Conservation (phyloP, 2,329 filamentous ascomycete genomes). For the Elsinoe fawcettii region DNA sequence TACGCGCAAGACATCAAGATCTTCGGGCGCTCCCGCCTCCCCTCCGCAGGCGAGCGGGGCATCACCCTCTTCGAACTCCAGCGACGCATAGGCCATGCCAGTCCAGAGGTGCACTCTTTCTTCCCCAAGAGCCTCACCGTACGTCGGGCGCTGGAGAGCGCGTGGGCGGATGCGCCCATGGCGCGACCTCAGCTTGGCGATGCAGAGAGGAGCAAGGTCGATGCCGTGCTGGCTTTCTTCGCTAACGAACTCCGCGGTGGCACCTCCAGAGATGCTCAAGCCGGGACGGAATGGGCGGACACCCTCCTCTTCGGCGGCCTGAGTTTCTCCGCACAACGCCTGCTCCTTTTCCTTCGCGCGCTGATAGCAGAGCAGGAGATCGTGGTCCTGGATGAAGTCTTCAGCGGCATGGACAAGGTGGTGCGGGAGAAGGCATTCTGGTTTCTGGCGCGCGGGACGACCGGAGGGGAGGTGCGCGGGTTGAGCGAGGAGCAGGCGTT, state of each 20-base stretch:
- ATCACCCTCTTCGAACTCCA: constrained; percentile 93
- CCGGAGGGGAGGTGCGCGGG: constrained; percentile 38
- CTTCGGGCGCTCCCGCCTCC: constrained; percentile 75
- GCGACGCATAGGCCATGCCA: constrained; percentile 80
- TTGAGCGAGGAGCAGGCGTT: constrained; percentile 67
- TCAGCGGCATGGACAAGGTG: constrained; percentile 43
- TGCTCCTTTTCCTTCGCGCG: constrained; percentile 66
- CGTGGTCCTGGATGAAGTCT: constrained; percentile 45
- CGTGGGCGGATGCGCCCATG: constrained; percentile 84
- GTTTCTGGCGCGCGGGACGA: constrained; percentile 54
- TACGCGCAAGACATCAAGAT: constrained; percentile 82
- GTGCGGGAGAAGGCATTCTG: constrained; percentile 80
- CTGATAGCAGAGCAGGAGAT: constrained; percentile 40
- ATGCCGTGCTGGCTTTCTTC: constrained; percentile 69
- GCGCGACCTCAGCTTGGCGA: constrained; percentile 57
- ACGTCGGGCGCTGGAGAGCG: constrained; percentile 69
- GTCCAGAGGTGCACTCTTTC: constrained; percentile 86
- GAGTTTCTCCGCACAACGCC: constrained; percentile 73
- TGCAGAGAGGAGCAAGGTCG: constrained; percentile 52
- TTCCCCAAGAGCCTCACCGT: constrained; percentile 74
- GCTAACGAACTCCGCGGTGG: constrained; percentile 63
- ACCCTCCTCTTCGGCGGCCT: constrained; percentile 62
- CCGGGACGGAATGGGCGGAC: constrained; percentile 54
- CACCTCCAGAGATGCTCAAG: not conserved
- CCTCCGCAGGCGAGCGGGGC: constrained; percentile 60